These are phyloP conservation scores for Olyra latifolia DNA, from an alignment of 176 grass and related monocot genomes.

Conservation along the genomic window DNA sequence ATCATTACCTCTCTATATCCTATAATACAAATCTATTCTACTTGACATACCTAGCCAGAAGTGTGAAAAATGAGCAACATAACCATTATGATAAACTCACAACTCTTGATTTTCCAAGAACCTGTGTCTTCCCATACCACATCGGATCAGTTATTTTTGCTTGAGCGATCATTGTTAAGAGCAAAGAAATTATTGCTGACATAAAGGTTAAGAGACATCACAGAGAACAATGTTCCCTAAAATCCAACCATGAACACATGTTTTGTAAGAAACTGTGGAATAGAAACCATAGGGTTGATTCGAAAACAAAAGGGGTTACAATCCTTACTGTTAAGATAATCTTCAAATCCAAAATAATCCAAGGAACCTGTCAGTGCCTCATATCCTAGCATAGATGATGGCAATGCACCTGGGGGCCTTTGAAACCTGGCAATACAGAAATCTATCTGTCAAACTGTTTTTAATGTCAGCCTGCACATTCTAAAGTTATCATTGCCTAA, in stretches of 20 bases:
- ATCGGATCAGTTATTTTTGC: neutral
- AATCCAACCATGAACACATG: neutral
- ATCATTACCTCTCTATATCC: no score
- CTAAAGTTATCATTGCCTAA: neutral
- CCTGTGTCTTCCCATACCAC: neutral
- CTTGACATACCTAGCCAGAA: neutral
- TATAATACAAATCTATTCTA: no score
- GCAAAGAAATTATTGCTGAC: neutral
- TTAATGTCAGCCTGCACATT: neutral
- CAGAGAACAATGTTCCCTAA: neutral
- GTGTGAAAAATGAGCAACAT: neutral
- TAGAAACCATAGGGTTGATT: neutral
- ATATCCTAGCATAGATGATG: slow-evolving; percentile 75
- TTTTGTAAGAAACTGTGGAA: neutral
- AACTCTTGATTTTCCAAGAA: neutral
- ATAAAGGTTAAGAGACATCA: neutral
- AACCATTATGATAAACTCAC: neutral
- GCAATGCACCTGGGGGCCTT: slow-evolving; percentile 65
- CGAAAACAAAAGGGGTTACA: neutral
- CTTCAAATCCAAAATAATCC: slow-evolving; percentile 75
- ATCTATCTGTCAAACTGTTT: neutral
- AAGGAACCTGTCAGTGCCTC: slow-evolving; percentile 66
- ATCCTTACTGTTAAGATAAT: slow-evolving; percentile 78
- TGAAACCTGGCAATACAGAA: slow-evolving; percentile 53
- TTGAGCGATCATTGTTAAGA: neutral